These are phyloP conservation scores for Falciphora oryzae DNA, from an alignment of 2,329 filamentous ascomycete genomes.

Conservation along the genomic window DNA sequence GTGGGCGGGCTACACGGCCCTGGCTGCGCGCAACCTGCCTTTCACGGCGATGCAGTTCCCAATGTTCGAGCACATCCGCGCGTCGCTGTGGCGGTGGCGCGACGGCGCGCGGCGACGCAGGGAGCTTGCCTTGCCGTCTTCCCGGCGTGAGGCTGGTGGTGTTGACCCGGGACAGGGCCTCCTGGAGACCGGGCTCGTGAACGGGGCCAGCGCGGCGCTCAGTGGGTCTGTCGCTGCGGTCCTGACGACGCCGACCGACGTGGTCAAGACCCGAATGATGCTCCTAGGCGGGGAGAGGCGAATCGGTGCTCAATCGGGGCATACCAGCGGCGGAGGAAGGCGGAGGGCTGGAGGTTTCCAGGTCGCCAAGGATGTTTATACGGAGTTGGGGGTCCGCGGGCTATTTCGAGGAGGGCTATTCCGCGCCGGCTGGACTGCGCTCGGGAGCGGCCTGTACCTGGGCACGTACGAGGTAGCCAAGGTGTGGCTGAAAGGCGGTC, in stretches of 20 bases:
- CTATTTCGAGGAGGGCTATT: constrained; percentile 72
- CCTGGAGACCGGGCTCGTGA: constrained; percentile 63
- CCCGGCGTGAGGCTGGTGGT: constrained; percentile 9
- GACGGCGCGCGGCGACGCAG: constrained; percentile 19
- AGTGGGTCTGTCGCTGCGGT: constrained; percentile 72
- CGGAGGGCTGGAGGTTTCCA: constrained; percentile 41
- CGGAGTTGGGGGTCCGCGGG: constrained; percentile 62
- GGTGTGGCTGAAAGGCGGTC: constrained; percentile 48
- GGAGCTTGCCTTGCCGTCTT: constrained; percentile 20
- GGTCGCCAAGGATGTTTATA: constrained; percentile 60
- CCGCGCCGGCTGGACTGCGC: constrained; percentile 71
- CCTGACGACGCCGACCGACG: constrained; percentile 83
- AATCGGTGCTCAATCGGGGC: constrained; percentile 9
- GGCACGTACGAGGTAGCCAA: constrained; percentile 81
- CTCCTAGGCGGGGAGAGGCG: constrained; percentile 46
- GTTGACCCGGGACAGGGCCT: constrained; percentile 30
- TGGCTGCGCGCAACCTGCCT: constrained; percentile 77
- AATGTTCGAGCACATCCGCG: constrained; percentile 69
- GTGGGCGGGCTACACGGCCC: constrained; percentile 69
- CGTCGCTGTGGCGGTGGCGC: constrained; percentile 38
- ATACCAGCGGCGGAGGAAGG: not conserved
- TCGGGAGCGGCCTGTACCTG: constrained; percentile 79
- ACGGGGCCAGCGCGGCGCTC: constrained; percentile 64
- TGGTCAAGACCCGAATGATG: constrained; percentile 89
- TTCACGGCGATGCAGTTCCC: constrained; percentile 89